Percentiles rank a stretch among this genome's conserved stretches.
Evolutionary conservation across 2,329 filamentous ascomycete genomes (phyloP).

Genomic region (Penicillium palitans): DNA sequence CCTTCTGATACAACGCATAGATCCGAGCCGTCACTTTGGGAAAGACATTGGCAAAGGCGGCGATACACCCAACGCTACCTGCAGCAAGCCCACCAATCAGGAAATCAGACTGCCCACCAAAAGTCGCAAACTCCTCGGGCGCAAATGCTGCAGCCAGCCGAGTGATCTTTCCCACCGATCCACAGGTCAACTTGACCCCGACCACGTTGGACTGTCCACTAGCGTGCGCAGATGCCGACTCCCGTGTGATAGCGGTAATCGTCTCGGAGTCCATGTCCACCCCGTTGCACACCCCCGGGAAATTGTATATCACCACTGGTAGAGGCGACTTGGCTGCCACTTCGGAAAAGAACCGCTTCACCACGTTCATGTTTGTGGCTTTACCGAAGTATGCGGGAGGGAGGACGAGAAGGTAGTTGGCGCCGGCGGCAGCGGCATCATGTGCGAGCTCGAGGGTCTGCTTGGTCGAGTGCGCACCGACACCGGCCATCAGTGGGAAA

Average conservation of each 20-base stretch:
- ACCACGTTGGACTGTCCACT: conserved; percentile 53
- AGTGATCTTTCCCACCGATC: conserved; percentile 61
- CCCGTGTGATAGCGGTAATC: conserved; percentile 55
- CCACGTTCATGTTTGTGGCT: conserved; percentile 57
- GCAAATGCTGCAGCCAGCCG: conserved; percentile 55
- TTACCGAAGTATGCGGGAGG: conserved; percentile 67
- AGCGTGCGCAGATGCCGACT: conserved; percentile 34
- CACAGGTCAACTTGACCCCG: conserved; percentile 67
- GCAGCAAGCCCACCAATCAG: conserved; percentile 57
- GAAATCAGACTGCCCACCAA: conserved; percentile 73
- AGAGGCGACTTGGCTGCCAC: conserved; percentile 55
- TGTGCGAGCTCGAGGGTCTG: conserved; percentile 61
- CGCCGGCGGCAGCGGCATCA: conserved; percentile 61
- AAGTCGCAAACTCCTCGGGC: conserved; percentile 62
- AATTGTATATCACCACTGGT: conserved; percentile 67
- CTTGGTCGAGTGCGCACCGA: conserved; percentile 63
- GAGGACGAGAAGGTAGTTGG: conserved; percentile 62
- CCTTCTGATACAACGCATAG: conserved; percentile 60
- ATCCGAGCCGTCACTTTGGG: conserved; percentile 58
- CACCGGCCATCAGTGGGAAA: conserved; percentile 64
- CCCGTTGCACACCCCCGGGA: conserved; percentile 67
- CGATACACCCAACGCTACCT: conserved; percentile 57
- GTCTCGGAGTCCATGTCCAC: conserved; percentile 67
- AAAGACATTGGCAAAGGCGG: conserved; percentile 59
- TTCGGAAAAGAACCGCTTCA: conserved; percentile 61